Conservation (phyloP, 2,329 filamentous ascomycete species). For the Trichothecium sympodiale region DNA sequence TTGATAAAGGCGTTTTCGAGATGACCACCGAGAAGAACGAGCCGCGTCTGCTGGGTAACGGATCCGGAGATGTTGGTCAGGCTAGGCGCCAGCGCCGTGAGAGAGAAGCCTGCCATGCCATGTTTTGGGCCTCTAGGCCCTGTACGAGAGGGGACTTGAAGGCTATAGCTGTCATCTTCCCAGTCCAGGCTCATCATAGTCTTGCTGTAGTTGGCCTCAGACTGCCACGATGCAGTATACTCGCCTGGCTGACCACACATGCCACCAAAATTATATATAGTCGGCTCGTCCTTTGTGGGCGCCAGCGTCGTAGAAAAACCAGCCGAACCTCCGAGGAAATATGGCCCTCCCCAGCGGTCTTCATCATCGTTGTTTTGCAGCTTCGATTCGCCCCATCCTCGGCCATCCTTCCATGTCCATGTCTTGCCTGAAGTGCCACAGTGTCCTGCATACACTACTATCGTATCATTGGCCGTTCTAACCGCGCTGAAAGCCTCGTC, state of each 20-base stretch:
- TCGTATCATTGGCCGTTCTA: constrained; percentile 54
- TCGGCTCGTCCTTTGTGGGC: constrained; percentile 39
- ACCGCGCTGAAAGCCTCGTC: constrained; percentile 55
- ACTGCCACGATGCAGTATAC: constrained; percentile 45
- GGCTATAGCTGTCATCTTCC: constrained; percentile 18
- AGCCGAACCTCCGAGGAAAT: constrained; percentile 45
- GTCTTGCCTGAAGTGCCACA: constrained; percentile 48
- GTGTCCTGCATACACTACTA: constrained; percentile 64
- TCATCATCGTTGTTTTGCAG: constrained; percentile 9
- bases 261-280: constrained; percentile 71
- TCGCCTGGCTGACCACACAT: constrained; percentile 59
- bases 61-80: constrained; percentile 55
- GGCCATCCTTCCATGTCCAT: constrained; percentile 54
- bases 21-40: constrained; percentile 77
- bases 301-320: constrained; percentile 55
- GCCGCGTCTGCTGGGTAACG: constrained; percentile 63
- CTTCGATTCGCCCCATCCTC: constrained; percentile 21
- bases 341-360: constrained; percentile 23
- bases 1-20: constrained; percentile 79
- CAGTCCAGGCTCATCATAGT: constrained; percentile 56
- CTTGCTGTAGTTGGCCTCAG: constrained; percentile 66
- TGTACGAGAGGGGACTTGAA: constrained; percentile 28
- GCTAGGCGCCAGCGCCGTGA: constrained; percentile 63
- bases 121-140: constrained; percentile 52
- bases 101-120: constrained; percentile 69